Percentiles rank a stretch among this genome's conserved stretches.
phyloP scores from a whole-genome alignment of 2,329 filamentous ascomycete genomes.

The Penicillium sp. region DNA sequence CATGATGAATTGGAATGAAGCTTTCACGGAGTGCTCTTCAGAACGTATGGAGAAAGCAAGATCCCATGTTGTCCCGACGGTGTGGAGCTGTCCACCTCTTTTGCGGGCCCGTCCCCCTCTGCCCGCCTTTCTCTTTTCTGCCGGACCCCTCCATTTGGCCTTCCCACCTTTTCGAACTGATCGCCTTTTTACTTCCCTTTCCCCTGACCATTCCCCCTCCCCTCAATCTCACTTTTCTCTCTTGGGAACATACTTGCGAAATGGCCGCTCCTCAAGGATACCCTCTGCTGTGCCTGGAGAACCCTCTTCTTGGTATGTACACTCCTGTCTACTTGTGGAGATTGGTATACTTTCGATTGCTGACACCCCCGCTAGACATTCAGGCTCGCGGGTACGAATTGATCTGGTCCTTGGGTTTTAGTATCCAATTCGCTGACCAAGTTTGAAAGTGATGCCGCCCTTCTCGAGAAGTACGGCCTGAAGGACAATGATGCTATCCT shows the following conservation, averaged over 20 bases:
- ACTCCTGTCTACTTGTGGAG: not conserved
- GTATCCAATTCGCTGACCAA: conserved; percentile 9
- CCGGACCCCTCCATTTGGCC: conserved; percentile 29
- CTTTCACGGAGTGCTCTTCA: not conserved
- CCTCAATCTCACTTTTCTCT: conserved; percentile 9
- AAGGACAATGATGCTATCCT: conserved; percentile 98
- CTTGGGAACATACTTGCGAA: conserved; percentile 28
- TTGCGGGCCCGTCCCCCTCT: conserved; percentile 9
- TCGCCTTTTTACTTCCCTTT: conserved; percentile 7
- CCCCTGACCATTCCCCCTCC: conserved; percentile 2
- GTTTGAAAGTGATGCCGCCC: conserved; percentile 67
- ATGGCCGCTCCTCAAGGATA: conserved; percentile 81
- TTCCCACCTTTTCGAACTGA: conserved; percentile 6
- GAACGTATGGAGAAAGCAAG: not conserved
- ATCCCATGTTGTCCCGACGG: not conserved
- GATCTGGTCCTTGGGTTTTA: conserved; percentile 9
- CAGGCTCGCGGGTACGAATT: conserved; percentile 69
- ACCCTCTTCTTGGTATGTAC: conserved; percentile 80
- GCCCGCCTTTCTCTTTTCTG: conserved; percentile 23
- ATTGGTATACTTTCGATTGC: conserved; percentile 11
- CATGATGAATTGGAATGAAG: conserved; percentile 46
- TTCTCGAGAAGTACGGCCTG: conserved; percentile 89
- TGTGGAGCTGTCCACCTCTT: not conserved
- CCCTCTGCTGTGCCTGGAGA: conserved; percentile 91
- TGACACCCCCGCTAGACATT: conserved; percentile 66